Evolutionary conservation across 2,329 filamentous ascomycete genomes (phyloP).

Genomic region (Epichloe scottii): DNA sequence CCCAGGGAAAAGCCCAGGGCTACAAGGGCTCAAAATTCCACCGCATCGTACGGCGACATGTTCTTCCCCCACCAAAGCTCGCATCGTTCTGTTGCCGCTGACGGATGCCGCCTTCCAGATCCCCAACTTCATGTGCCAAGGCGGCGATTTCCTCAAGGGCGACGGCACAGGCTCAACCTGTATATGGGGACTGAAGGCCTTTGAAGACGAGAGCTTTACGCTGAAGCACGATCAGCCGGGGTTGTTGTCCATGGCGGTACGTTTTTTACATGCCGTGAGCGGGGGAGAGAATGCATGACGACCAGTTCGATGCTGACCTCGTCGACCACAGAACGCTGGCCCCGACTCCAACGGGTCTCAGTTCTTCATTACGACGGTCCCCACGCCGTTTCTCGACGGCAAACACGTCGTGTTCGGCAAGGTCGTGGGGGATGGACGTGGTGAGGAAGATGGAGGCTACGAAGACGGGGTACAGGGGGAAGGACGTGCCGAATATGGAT

Average conservation of each 20-base stretch:
- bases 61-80: background rate
- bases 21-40: conserved; percentile 96
- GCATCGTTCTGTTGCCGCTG: background rate
- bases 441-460: conserved; percentile 88
- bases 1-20: conserved; percentile 66
- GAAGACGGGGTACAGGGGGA: conserved; percentile 58
- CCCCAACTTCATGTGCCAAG: conserved; percentile 94
- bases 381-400: conserved; percentile 75
- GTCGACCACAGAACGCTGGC: conserved; percentile 58
- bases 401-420: conserved; percentile 96
- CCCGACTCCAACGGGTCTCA: conserved; percentile 89
- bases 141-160: conserved; percentile 87
- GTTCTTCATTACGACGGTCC: conserved; percentile 90
- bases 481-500: conserved; percentile 76
- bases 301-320: background rate
- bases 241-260: conserved; percentile 83
- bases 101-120: conserved; percentile 42
- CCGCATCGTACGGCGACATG: conserved; percentile 58
- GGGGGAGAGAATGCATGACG: no score
- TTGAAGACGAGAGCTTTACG: conserved; percentile 82
- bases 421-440: conserved; percentile 81
- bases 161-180: conserved; percentile 80
- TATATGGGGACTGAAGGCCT: conserved; percentile 77
- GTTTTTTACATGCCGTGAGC: conserved; percentile 21
- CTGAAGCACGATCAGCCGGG: conserved; percentile 69